Base-by-base conservation (phyloP, 805 yeast species). In the Wickerhamomyces bovis region DNA sequence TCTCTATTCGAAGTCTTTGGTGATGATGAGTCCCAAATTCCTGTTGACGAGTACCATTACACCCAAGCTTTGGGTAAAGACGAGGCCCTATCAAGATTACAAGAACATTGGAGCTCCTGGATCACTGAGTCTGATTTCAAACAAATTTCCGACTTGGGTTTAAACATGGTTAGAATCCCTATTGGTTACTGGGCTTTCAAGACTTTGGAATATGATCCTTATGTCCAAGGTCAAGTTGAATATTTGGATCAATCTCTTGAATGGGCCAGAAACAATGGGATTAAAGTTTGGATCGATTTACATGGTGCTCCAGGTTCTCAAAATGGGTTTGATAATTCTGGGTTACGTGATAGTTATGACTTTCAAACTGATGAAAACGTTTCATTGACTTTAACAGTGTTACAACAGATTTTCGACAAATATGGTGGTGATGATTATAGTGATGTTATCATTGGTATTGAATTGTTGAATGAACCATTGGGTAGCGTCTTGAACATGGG, bases 251-350 rank as follows among this genome's bases (percentile, higher is more conserved):
- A 75, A 47, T 86, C 88, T 1, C 66, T 87, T 35, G 76, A 68
- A 41, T 87, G 95, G 95, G 80, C 85, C 18, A 64, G 76, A 20
- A 68, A 69, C 38, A 63, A 81, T 54, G 81, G 73, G 15, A 66
- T 87, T 50, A 76, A 83, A 48, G 84, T 81, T 4, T 80, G 86
- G 83, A 66, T 87, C 44, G 95, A 87, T 58, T 65, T 87, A 45
- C 95, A 87, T 56, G 89, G 94, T 13, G 82, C 76, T 11, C 94
- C 95, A 7, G 94, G 92, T 1, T 82, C 90, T 1, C 95, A 87
- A 59, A 87, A 87, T 62, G 95, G 95, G 13, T 86, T 86, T 69
- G 92, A 86, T 58, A 87, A 86, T 56, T 80, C 88, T 8, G 95
- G 95, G 2, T 69, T 78, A 52, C 77, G 96, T 58, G 97, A 84